Percentiles rank a stretch among this genome's conserved stretches.
These are phyloP conservation scores for Chloris gayana DNA, from an alignment of 176 grass and related monocot genomes.

Conservation along the genomic window DNA sequence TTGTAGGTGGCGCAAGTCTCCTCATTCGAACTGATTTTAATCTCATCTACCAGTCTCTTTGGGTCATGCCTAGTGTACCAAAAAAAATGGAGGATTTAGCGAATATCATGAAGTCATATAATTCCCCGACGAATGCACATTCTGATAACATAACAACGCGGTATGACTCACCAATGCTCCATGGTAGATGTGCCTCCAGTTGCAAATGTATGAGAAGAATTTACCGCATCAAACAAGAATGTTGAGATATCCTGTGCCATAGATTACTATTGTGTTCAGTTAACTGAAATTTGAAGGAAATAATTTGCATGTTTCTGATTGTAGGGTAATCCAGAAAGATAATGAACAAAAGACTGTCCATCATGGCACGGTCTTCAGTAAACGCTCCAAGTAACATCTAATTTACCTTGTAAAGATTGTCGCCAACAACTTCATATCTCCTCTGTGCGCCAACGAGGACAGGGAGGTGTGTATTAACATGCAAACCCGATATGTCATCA, in stretches of 20 bases:
- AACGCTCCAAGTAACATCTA: background rate
- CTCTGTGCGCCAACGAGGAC: conserved; percentile 69
- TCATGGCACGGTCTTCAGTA: background rate
- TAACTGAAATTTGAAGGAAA: background rate
- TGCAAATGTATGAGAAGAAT: conserved; percentile 83
- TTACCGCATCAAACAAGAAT: conserved; percentile 76
- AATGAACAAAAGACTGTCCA: background rate
- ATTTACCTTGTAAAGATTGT: conserved; percentile 90
- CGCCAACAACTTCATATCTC: conserved; percentile 82
- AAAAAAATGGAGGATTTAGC: conserved; percentile 18
- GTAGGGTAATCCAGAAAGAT: background rate
- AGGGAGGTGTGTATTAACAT: conserved; percentile 85
- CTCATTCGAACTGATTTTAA: conserved; percentile 69
- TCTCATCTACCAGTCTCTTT: conserved; percentile 66
- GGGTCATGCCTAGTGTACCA: conserved; percentile 57
- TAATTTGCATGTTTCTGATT: background rate
- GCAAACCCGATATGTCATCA: conserved; percentile 76
- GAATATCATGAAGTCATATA: background rate
- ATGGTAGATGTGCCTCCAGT: conserved; percentile 81
- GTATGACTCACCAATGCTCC: conserved; percentile 74
- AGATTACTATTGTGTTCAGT: conserved; percentile 17
- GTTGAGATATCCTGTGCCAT: conserved; percentile 67
- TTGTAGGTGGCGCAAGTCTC: conserved; percentile 90
- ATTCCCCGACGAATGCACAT: background rate
- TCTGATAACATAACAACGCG: background rate